Base-by-base conservation (phyloP, 2,329 filamentous ascomycete genomes). In the Gliomastix tumulicola region DNA sequence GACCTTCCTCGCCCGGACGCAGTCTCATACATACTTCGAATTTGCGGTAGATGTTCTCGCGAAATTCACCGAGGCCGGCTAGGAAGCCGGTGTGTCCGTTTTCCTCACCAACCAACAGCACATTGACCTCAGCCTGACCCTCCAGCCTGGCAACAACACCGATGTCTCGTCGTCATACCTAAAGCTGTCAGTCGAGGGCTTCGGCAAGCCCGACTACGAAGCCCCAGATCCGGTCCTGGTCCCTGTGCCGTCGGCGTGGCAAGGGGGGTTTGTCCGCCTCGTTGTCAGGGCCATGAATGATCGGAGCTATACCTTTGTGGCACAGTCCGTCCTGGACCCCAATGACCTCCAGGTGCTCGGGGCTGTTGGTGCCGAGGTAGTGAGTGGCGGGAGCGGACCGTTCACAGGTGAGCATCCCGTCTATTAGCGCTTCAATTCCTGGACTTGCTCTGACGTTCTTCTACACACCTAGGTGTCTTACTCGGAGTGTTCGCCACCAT, bases 21-120 rank as follows among this genome's bases (percentile, higher is more conserved):
- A 79, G 48, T 68, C 69, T 6, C 65, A 78, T 42, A 71, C 72
- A 0, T 52, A 74, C 1, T 78, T 77, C 49, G 65, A 56, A 0
- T 78, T 62, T 47, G 60, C 54, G 30, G 61, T 71, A 4, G 58
- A 70, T 37, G 35, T 77, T 0, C 52, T 60, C 13, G 76, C 67
- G 46, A 38, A 34, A 3, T 22, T 44, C 10, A 49, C 49, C 0
- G 42, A 43, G 0, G 32, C 51, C 2, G 63, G 63, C 2, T 63
- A 71, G 42, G 74, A 78, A 47, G 67, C 69, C 3, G 74, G 74
- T 1, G 56, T 77, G 5, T 67, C 66, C 0, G 53, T 65, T 0
- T 76, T 77, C 44, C 55, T 76, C 22, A 72, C 66, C 1, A 65
- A 76, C 48, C 65, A 69, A 40, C 66, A 75, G 41, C 72, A 76